phyloP scores from a whole-genome alignment of 306 rosid species.

The Albizia julibrissin region DNA sequence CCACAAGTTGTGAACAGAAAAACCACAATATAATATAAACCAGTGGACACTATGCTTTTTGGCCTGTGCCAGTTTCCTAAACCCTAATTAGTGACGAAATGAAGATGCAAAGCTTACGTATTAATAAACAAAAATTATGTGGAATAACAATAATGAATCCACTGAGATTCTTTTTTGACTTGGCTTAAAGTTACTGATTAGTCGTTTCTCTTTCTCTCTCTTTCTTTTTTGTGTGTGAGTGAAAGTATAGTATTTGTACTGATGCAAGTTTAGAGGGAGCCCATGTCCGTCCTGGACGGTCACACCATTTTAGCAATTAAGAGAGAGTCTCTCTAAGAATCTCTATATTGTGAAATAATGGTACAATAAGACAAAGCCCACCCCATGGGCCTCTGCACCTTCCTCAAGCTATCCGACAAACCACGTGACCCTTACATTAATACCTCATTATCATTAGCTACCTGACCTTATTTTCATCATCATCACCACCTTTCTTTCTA shows the following conservation, averaged over 20 bases:
- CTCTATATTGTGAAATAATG: neutral
- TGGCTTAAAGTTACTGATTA: slow-evolving; percentile 33
- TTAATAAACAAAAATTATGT: neutral
- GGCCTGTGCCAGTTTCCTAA: slow-evolving; percentile 4
- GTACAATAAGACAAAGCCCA: slow-evolving; percentile 48
- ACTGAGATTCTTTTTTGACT: slow-evolving; percentile 54
- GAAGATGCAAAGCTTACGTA: slow-evolving; percentile 62
- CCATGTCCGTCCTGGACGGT: slow-evolving; percentile 32
- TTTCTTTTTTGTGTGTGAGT: neutral
- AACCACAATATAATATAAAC: neutral
- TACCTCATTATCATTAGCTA: slow-evolving; percentile 41
- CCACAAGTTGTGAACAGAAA: slow-evolving; percentile 14
- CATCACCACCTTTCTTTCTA: slow-evolving; percentile 26
- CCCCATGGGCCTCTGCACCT: slow-evolving; percentile 47
- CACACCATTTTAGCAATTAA: slow-evolving; percentile 24
- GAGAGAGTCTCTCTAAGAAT: neutral
- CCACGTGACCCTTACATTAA: slow-evolving; percentile 56
- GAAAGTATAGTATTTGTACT: slow-evolving; percentile 38
- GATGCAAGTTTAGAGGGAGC: slow-evolving; percentile 44
- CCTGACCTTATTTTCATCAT: slow-evolving; percentile 45
- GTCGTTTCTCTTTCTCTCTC: slow-evolving; percentile 13
- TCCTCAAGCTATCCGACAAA: slow-evolving; percentile 66
- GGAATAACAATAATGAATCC: neutral
- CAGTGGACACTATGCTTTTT: neutral
- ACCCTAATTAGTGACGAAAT: slow-evolving; percentile 45